phyloP scores from a whole-genome alignment of 2,329 filamentous ascomycete genomes.

The Aureobasidium sp. region DNA sequence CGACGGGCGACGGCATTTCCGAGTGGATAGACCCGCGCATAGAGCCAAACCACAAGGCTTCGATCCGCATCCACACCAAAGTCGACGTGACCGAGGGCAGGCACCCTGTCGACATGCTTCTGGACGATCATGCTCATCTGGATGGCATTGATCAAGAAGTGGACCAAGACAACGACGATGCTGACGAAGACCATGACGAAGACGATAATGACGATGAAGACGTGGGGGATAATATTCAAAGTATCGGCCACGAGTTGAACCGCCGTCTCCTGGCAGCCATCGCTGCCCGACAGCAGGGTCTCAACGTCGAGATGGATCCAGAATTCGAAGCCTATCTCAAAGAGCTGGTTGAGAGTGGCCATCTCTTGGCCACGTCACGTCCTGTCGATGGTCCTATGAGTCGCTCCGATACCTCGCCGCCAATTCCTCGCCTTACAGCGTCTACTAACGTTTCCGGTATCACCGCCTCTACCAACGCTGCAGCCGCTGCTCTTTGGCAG shows the following conservation, averaged over 20 bases:
- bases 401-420: background rate
- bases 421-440: background rate
- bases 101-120: background rate
- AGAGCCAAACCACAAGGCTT: constrained; percentile 22
- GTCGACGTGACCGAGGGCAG: constrained; percentile 10
- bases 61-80: constrained; percentile 8
- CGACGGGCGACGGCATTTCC: constrained; percentile 60
- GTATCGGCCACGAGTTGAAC: constrained; percentile 11
- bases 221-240: constrained; percentile 1
- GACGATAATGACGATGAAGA: constrained; percentile 19
- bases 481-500: background rate
- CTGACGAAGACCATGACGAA: constrained; percentile 19
- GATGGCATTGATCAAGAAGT: background rate
- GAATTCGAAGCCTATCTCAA: constrained; percentile 32
- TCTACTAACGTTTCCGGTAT: background rate
- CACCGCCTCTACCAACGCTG: background rate
- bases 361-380: constrained; percentile 15
- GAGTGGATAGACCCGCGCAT: constrained; percentile 50
- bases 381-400: constrained; percentile 12
- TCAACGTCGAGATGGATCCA: constrained; percentile 23
- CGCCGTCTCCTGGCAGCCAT: constrained; percentile 18
- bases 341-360: constrained; percentile 28
- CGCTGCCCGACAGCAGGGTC: constrained; percentile 27
- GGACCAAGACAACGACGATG: constrained; percentile 19
- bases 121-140: background rate